These are phyloP conservation scores for Podila epigama DNA, from an alignment of 192 early-diverging fungal species.

Conservation along the genomic window DNA sequence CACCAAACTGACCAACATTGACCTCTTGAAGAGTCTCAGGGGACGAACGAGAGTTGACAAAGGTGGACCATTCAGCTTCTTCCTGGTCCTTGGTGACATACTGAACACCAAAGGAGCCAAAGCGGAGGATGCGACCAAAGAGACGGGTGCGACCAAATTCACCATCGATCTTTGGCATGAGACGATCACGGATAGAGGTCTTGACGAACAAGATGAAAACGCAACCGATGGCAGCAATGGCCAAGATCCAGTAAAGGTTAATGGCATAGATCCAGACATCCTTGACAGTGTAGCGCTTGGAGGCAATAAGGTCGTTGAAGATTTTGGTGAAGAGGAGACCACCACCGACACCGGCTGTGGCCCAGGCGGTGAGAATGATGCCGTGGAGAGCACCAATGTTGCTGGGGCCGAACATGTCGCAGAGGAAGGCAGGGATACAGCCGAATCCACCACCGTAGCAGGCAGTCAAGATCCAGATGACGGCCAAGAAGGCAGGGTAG, in stretches of 20 bases:
- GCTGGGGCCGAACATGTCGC: slow-evolving; percentile 78
- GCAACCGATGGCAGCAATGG: slow-evolving; percentile 60
- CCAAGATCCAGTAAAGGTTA: slow-evolving; percentile 79
- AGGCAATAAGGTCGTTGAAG: slow-evolving; percentile 56
- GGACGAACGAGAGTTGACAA: slow-evolving; percentile 14
- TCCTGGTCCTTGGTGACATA: slow-evolving; percentile 56
- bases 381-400: slow-evolving; percentile 82
- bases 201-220: slow-evolving; percentile 65
- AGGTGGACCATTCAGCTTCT: slow-evolving; percentile 55
- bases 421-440: slow-evolving; percentile 76
- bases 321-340: slow-evolving; percentile 73
- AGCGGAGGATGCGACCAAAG: slow-evolving; percentile 66
- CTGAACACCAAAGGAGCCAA: slow-evolving; percentile 44
- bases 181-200: slow-evolving; percentile 72
- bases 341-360: slow-evolving; percentile 71
- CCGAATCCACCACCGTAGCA: slow-evolving; percentile 83
- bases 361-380: slow-evolving; percentile 79
- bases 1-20: background rate
- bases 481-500: slow-evolving; percentile 63
- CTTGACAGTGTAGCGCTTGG: slow-evolving; percentile 50
- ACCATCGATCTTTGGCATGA: slow-evolving; percentile 64
- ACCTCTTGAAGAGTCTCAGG: slow-evolving; percentile 8
- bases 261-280: slow-evolving; percentile 55
- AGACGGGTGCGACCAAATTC: slow-evolving; percentile 68
- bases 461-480: slow-evolving; percentile 67